Evolutionary conservation across 2,329 filamentous ascomycete genomes (phyloP).

Genomic region (Nemania serpens): DNA sequence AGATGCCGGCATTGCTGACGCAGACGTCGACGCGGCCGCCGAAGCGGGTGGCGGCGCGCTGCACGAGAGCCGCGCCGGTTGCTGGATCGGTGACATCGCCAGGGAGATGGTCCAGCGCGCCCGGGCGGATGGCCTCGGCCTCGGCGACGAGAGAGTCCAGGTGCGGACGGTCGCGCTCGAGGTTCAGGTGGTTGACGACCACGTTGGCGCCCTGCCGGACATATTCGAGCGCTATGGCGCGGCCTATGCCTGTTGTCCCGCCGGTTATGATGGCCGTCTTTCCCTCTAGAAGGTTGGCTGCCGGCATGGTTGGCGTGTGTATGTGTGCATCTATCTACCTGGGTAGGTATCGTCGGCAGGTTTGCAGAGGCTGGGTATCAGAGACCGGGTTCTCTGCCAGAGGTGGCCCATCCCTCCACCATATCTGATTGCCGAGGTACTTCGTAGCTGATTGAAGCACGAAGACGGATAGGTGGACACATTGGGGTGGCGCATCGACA

Average conservation of each 20-base stretch:
- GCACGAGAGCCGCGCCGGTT: constrained; percentile 71
- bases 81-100: constrained; percentile 79
- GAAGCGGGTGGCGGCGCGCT: constrained; percentile 65
- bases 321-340: no score
- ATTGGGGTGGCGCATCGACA: no score
- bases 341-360: no score
- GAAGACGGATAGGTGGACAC: no score
- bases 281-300: constrained; percentile 63
- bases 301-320: constrained; percentile 44
- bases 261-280: constrained; percentile 89
- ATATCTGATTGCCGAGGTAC: no score
- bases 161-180: constrained; percentile 55
- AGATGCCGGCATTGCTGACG: constrained; percentile 87
- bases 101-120: constrained; percentile 67
- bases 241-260: constrained; percentile 83
- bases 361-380: not conserved
- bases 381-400: no score
- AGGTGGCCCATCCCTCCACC: no score
- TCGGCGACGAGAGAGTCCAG: constrained; percentile 58
- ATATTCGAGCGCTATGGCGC: constrained; percentile 81
- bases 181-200: constrained; percentile 78
- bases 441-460: no score
- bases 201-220: constrained; percentile 78
- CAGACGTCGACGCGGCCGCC: constrained; percentile 70
- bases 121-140: constrained; percentile 52